Base-by-base conservation (phyloP, 1,284 basidiomycete genomes). In the Baeospora myosura region DNA sequence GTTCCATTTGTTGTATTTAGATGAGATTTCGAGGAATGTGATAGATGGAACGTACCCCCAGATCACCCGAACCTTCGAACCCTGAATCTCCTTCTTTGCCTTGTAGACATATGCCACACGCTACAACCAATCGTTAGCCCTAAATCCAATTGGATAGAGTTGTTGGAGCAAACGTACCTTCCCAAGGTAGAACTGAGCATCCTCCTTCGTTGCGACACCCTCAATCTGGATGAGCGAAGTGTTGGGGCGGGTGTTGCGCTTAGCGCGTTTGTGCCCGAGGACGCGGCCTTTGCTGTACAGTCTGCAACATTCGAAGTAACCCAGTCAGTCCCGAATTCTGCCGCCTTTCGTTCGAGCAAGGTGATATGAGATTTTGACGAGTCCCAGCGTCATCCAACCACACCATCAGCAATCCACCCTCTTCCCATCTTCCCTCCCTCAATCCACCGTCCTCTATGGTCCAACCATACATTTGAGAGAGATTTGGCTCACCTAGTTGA, bases 21-120 rank as follows among this genome's bases (percentile, higher is more conserved):
- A 38, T 18, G 38, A 18, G 38, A 21, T 28, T 4, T 66, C 78
- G 56, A 53, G 8, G 32, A 10, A 29, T 5, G 25, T 18, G 4
- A 35, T 10, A 20, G n/a, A 25, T 16, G 11, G 17, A 22, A 42
- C 48, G 30, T 39, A 90, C 85, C 93, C 93, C 92, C 93, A 97
- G 74, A 97, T 94, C 52, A 97, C 91, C 55, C 93, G 88, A 62
- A 96, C 75, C 69, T 92, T 92, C 57, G 88, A 88, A 50, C 93
- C 92, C 65, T 86, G 83, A 52, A 94, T 79, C 69, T 91, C 88
- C 63, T 81, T 78, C 76, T 95, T 93, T 50, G 91, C 93, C 66
- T 85, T 86, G 83, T 98, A 98, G 58, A 98, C 92, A 71, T 88
- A 98, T 49, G 95, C 96, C 53, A 98, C 78, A 57, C 95, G 90